A percentile compares a stretch with the other conserved stretches of the same genome.
phyloP scores from a whole-genome alignment of 805 yeast species.

The Pichia nanzhaoensis region DNA sequence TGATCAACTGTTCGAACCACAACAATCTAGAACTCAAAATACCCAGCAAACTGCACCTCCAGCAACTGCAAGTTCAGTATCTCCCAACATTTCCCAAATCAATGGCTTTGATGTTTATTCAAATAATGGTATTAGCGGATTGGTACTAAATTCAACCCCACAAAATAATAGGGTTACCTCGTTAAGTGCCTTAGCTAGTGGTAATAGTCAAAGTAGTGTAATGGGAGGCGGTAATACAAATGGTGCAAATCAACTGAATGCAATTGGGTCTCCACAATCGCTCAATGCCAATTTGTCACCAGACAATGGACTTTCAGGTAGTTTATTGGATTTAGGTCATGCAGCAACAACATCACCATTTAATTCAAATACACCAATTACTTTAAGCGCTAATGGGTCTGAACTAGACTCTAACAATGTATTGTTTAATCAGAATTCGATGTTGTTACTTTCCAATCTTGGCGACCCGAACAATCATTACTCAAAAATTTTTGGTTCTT shows the following conservation, averaged over 20 bases:
- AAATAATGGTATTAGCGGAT: background rate
- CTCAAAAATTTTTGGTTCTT: conserved; percentile 3
- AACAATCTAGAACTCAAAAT: conserved; percentile 3
- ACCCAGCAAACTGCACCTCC: background rate
- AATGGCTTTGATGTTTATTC: conserved; percentile 11
- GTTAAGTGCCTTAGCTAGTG: conserved; percentile 17
- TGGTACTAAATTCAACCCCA: conserved; percentile 8
- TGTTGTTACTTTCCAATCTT: conserved; percentile 9
- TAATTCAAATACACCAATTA: conserved; percentile 13
- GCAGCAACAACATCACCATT: conserved; percentile 18
- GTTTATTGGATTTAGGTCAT: conserved; percentile 11
- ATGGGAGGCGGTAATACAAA: background rate
- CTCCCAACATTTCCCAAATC: conserved; percentile 13
- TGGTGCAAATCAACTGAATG: background rate
- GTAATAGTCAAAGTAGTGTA: conserved; percentile 3
- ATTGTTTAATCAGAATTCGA: conserved; percentile 12
- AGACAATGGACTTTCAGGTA: conserved; percentile 1
- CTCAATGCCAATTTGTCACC: background rate
- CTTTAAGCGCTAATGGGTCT: conserved; percentile 6
- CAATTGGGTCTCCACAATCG: conserved; percentile 8
- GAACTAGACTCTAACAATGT: background rate
- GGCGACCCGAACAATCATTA: conserved; percentile 4
- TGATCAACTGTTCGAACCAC: conserved; percentile 4
- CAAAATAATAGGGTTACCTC: conserved; percentile 15
- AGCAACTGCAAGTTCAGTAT: background rate